Percentiles rank a stretch among this genome's conserved stretches.
These are phyloP conservation scores for Sugiyamaella valdiviana DNA, from an alignment of 805 yeast species.

Conservation along the genomic window DNA sequence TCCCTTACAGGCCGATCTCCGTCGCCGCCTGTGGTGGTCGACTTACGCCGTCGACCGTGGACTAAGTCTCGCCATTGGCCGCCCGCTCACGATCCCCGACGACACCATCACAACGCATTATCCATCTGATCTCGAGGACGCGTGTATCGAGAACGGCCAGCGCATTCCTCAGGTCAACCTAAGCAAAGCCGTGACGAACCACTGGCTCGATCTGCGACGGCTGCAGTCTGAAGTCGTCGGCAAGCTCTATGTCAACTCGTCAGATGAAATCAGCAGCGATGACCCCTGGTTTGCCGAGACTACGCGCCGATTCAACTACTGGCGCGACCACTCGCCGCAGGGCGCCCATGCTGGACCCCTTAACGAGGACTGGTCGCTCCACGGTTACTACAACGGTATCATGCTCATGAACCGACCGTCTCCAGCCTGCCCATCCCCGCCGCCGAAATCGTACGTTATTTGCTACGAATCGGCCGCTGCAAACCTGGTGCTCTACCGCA, in stretches of 20 bases:
- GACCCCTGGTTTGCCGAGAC: constrained; percentile 12
- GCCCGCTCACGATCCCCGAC: constrained; percentile 10
- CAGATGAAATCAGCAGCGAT: neutral
- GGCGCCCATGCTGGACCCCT: constrained; percentile 5
- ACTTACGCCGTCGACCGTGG: constrained; percentile 13
- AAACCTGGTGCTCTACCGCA: constrained; percentile 6
- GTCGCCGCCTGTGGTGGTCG: constrained; percentile 12
- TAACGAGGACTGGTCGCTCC: constrained; percentile 9
- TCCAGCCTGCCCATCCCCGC: constrained; percentile 10
- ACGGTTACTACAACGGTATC: constrained; percentile 10
- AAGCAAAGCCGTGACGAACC: constrained; percentile 8
- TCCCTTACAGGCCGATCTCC: constrained; percentile 2
- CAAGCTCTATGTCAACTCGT: constrained; percentile 8
- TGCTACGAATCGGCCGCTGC: constrained; percentile 12
- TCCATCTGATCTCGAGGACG: constrained; percentile 10
- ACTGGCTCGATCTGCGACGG: constrained; percentile 12
- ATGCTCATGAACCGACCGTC: constrained; percentile 11
- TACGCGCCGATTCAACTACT: constrained; percentile 4
- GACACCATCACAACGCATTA: constrained; percentile 7
- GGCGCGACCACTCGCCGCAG: constrained; percentile 7
- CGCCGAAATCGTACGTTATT: constrained; percentile 6
- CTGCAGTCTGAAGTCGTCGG: constrained; percentile 11
- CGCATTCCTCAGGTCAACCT: constrained; percentile 4
- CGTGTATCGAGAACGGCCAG: constrained; percentile 3
- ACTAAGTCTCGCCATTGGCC: constrained; percentile 9